Evolutionary conservation across 2,329 filamentous ascomycete species (phyloP).

Genomic region (Trichoderma citrinoviride): DNA sequence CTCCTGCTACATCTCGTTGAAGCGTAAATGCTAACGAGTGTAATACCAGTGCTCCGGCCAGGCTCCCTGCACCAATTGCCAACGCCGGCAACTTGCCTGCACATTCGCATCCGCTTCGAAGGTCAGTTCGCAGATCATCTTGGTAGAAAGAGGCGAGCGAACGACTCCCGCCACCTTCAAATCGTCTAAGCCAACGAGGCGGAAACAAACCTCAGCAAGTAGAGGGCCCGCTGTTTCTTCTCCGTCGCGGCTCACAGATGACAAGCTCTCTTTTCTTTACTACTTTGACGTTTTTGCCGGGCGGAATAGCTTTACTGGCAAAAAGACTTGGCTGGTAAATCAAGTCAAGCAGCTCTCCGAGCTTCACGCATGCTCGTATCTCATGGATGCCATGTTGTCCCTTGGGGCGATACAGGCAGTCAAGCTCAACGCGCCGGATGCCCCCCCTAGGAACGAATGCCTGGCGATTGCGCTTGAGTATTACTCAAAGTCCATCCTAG

Average conservation of each 20-base stretch:
- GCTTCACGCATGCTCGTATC: conserved; percentile 22
- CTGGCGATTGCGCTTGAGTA: conserved; percentile 25
- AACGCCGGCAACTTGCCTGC: conserved; percentile 28
- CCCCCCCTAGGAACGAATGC: not conserved
- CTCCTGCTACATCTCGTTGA: accelerated
- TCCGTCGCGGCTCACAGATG: conserved; percentile 21
- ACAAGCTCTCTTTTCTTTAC: conserved; percentile 27
- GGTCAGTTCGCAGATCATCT: conserved; percentile 22
- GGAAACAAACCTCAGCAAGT: not conserved
- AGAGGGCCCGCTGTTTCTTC: not conserved
- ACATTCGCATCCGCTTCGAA: conserved; percentile 21
- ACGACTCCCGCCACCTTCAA: conserved; percentile 5
- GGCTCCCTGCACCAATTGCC: conserved; percentile 34
- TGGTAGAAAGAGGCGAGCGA: conserved; percentile 26
- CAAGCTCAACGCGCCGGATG: conserved; percentile 22
- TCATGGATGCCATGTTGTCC: conserved; percentile 32
- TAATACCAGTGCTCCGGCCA: conserved; percentile 35
- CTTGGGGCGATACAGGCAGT: conserved; percentile 35
- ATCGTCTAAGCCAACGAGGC: not conserved
- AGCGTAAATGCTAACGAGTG: not conserved
- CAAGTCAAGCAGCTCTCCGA: conserved; percentile 28
- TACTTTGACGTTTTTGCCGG: conserved; percentile 34
- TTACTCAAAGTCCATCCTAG: conserved; percentile 31
- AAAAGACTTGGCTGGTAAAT: conserved; percentile 14
- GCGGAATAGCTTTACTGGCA: conserved; percentile 31